phyloP scores from a whole-genome alignment of 2,329 filamentous ascomycete genomes.

The Colletotrichum truncatum region DNA sequence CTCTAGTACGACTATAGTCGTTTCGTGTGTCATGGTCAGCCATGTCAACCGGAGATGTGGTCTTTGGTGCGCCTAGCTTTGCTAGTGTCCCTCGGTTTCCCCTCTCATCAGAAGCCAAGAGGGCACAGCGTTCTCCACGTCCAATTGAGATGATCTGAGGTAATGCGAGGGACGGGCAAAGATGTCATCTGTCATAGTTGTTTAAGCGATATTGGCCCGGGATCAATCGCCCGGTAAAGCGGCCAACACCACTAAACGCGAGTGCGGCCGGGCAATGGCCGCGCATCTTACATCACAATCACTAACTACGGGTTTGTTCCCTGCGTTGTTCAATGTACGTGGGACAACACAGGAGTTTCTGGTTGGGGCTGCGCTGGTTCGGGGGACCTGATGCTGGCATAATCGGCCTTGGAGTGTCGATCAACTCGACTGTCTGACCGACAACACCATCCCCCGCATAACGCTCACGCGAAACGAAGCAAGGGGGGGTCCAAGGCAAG shows the following conservation, averaged over 20 bases:
- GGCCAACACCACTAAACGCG: not conserved
- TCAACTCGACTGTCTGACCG: too few species aligned
- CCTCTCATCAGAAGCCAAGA: not conserved
- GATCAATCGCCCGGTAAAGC: not conserved
- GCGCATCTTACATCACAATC: conserved; percentile 21
- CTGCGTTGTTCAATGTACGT: too few species aligned
- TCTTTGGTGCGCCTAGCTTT: too few species aligned
- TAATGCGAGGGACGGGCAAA: not conserved
- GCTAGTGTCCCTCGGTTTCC: not conserved
- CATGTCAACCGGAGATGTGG: not conserved
- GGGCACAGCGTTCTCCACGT: not conserved
- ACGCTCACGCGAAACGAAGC: conserved; percentile 4
- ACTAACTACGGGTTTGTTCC: too few species aligned
- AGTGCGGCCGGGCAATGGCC: conserved; percentile 8
- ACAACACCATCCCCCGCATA: too few species aligned
- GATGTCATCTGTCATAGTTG: not conserved
- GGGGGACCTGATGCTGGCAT: too few species aligned
- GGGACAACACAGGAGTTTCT: too few species aligned
- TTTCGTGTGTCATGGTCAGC: not conserved
- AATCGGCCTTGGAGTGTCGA: too few species aligned
- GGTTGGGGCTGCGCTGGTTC: too few species aligned
- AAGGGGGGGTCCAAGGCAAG: too few species aligned
- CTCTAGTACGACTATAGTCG: too few species aligned
- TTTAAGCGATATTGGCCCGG: not conserved
- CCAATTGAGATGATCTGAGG: not conserved